These are phyloP conservation scores for Ophiostoma ulmi DNA, from an alignment of 2,329 filamentous ascomycete species.

Conservation along the genomic window DNA sequence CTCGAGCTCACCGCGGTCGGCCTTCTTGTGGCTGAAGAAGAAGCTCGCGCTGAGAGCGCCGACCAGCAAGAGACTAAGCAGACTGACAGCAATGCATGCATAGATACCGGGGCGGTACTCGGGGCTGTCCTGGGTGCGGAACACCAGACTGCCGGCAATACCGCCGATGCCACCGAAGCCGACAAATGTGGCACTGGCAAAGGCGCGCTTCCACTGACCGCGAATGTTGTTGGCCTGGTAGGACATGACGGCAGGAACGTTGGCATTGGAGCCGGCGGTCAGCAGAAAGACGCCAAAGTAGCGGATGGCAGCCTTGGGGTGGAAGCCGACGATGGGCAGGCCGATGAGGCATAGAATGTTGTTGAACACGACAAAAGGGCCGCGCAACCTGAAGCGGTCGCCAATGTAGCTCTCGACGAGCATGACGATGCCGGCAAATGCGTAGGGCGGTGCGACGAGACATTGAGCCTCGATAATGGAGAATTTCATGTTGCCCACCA, in stretches of 20 bases:
- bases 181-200: conserved; percentile 70
- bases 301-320: conserved; percentile 49
- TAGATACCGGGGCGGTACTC: conserved; percentile 52
- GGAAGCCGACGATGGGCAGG: conserved; percentile 67
- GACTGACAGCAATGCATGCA: conserved; percentile 48
- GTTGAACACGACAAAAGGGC: conserved; percentile 62
- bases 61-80: conserved; percentile 46
- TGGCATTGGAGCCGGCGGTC: conserved; percentile 72
- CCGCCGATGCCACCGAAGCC: conserved; percentile 73
- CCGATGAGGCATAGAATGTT: conserved; percentile 53
- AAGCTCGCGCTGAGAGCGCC: conserved; percentile 39
- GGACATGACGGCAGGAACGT: conserved; percentile 67
- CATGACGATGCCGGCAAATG: conserved; percentile 60
- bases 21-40: conserved; percentile 43
- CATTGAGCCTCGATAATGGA: conserved; percentile 59
- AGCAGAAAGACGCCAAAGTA: conserved; percentile 73
- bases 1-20: conserved; percentile 49
- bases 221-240: conserved; percentile 87
- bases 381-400: conserved; percentile 62
- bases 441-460: conserved; percentile 65
- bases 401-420: conserved; percentile 56
- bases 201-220: conserved; percentile 82
- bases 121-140: conserved; percentile 53
- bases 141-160: conserved; percentile 69
- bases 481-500: conserved; percentile 60